Conservation (phyloP, 23 red algal genomes). For the Gracilaria caudata region DNA sequence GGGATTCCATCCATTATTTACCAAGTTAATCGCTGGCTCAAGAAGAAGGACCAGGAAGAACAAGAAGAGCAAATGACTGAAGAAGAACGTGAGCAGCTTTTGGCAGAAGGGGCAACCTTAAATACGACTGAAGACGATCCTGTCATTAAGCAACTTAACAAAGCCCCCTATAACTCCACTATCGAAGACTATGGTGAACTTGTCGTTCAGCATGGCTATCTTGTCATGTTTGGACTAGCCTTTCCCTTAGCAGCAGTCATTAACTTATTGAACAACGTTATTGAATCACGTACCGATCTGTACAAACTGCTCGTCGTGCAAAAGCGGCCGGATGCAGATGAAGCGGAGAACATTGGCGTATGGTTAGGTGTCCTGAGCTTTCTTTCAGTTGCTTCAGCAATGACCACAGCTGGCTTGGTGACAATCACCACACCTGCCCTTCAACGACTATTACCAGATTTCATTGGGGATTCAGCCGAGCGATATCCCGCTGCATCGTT, state of each 20-base stretch:
- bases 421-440: slow-evolving; percentile 62
- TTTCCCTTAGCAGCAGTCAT: slow-evolving; percentile 69
- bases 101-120: slow-evolving; percentile 39
- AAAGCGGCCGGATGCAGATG: slow-evolving; percentile 59
- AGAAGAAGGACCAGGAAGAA: not conserved
- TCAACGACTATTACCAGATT: slow-evolving; percentile 38
- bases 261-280: slow-evolving; percentile 63
- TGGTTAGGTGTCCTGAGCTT: slow-evolving; percentile 58
- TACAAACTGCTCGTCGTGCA: slow-evolving; percentile 72
- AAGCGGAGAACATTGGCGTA: slow-evolving; percentile 60
- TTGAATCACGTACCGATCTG: slow-evolving; percentile 69
- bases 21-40: slow-evolving; percentile 32
- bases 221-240: slow-evolving; percentile 69
- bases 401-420: slow-evolving; percentile 57
- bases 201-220: slow-evolving; percentile 74
- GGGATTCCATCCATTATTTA: slow-evolving; percentile 55
- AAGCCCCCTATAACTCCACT: slow-evolving; percentile 35
- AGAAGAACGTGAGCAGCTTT: slow-evolving; percentile 25
- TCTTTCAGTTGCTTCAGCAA: slow-evolving; percentile 51
- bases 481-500: slow-evolving; percentile 38
- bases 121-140: slow-evolving; percentile 4
- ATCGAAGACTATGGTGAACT: slow-evolving; percentile 78
- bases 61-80: slow-evolving; percentile 32
- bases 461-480: slow-evolving; percentile 35
- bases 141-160: slow-evolving; percentile 37